Evolutionary conservation across 257 asterid species (phyloP).

Genomic region (Scutellaria minor): DNA sequence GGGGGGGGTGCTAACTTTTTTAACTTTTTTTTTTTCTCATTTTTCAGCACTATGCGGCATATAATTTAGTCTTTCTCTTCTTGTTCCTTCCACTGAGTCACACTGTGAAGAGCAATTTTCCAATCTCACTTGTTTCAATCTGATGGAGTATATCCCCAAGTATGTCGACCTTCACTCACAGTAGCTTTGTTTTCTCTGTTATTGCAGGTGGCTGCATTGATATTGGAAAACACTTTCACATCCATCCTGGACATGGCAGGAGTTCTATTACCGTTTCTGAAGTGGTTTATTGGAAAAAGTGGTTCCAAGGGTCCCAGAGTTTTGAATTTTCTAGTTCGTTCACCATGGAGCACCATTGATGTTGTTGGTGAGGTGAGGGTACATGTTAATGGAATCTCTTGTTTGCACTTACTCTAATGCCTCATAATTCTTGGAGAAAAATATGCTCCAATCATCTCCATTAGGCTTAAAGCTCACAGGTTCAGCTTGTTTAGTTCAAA

Average conservation of each 20-base stretch:
- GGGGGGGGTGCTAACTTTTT: slow-evolving; percentile 6
- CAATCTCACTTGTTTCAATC: not conserved
- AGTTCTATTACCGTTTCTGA: slow-evolving; percentile 81
- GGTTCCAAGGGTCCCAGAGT: slow-evolving; percentile 73
- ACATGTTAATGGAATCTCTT: not conserved
- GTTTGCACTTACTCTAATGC: slow-evolving; percentile 1
- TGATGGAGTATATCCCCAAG: slow-evolving; percentile 9
- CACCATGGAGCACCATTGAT: slow-evolving; percentile 97
- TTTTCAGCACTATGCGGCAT: slow-evolving; percentile 12
- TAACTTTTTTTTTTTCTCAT: slow-evolving; percentile 6
- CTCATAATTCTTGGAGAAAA: slow-evolving; percentile 27
- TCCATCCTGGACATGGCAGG: slow-evolving; percentile 99
- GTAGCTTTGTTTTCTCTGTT: slow-evolving; percentile 24
- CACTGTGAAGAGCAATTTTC: slow-evolving; percentile 21
- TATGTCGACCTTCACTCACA: slow-evolving; percentile 27
- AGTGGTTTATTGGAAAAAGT: slow-evolving; percentile 90
- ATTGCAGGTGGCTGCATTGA: slow-evolving; percentile 74
- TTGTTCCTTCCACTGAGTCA: not conserved
- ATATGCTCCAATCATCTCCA: slow-evolving; percentile 17
- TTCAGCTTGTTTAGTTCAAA: slow-evolving; percentile 22
- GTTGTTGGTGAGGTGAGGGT: slow-evolving; percentile 79
- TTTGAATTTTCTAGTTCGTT: slow-evolving; percentile 86
- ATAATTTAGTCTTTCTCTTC: slow-evolving; percentile 22
- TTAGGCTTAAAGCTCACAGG: slow-evolving; percentile 24
- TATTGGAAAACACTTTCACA: slow-evolving; percentile 94